Percentiles rank a stretch among this genome's conserved stretches.
Evolutionary conservation across 768 basidiomycete genomes (phyloP).

Genomic region (Leccinellum albellum): DNA sequence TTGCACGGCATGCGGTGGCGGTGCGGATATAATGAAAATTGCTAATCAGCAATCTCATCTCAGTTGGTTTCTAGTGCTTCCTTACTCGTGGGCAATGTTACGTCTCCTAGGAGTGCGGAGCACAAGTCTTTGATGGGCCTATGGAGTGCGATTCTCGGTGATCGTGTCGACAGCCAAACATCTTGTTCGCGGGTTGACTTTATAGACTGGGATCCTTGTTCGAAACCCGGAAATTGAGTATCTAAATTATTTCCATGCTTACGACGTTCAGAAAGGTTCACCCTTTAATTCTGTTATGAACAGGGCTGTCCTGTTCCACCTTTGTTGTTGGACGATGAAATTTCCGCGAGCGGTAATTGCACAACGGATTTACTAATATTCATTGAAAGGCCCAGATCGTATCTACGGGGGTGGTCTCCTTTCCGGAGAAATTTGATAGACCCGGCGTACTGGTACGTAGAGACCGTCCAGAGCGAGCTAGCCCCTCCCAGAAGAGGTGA

Average conservation of each 20-base stretch:
- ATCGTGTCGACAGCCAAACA: conserved; percentile 2
- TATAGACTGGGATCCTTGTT: conserved; percentile 16
- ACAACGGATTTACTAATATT: conserved; percentile 25
- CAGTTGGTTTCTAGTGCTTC: conserved; percentile 25
- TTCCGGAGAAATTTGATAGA: conserved; percentile 18
- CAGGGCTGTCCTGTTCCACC: conserved; percentile 16
- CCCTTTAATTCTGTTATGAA: conserved; percentile 2
- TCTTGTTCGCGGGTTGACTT: conserved; percentile 8
- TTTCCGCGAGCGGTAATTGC: conserved; percentile 30
- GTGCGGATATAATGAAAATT: conserved; percentile 27
- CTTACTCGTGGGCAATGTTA: conserved; percentile 27
- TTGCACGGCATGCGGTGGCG: conserved; percentile 27
- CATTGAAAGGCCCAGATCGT: conserved; percentile 22
- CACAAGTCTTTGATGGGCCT: conserved; percentile 13
- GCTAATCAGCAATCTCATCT: conserved; percentile 24
- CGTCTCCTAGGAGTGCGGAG: conserved; percentile 23
- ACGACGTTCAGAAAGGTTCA: background rate
- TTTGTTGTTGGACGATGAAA: conserved; percentile 27
- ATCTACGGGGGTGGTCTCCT: conserved; percentile 20
- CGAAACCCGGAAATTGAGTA: conserved; percentile 24
- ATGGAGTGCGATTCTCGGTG: conserved; percentile 19
- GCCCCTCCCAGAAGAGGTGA: conserved; percentile 24
- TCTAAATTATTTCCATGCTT: conserved; percentile 14
- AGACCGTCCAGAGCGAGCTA: conserved; percentile 9
- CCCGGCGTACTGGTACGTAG: conserved; percentile 25